Evolutionary conservation across 2,329 filamentous ascomycete genomes (phyloP), one percentile per base, ranked within the genome.

Genomic region (Septoria linicola): DNA sequence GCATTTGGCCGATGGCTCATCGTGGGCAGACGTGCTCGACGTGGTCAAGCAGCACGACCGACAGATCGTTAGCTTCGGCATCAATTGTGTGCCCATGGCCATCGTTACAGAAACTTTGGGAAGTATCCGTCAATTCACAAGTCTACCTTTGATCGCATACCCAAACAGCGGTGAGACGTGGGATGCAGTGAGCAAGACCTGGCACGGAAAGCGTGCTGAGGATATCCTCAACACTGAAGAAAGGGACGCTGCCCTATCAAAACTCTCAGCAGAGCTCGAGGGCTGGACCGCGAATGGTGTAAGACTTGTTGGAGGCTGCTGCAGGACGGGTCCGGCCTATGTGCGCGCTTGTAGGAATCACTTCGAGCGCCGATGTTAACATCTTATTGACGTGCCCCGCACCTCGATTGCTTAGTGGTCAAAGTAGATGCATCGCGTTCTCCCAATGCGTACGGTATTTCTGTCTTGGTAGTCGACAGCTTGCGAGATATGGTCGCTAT

Each of bases 81-180:
- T 76, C 50, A 77, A 77, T 53, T 77, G 75, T 53, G 65, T 75
- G 1, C 61, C 70, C 0, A 62, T 70, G 36, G 60, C 65, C 31
- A 41, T 70, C 4, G 70, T 65, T 2, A 50, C 67, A 1, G 63
- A 51, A 10, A 69, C 70, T 3, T 49, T 76, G 32, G 52, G 63
- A 39, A 58, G 59, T 10, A 51, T 76, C 23, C 54, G 50, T 13
- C 50, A 57, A 13, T 41, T 65, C 20, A 68, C 71, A 16, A 57
- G 59, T 21, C 65, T 68, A 41, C 66, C 68, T 8, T 53, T 74
- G 34, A 31, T 59, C 3, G 57, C 55, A 23, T 77, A 76, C 60
- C 73, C 74, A 0, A 77, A 77, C 43, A 75, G 73, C 3, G 75
- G 75, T 2, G 75, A 77, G 59, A 61, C 62, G 20, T 77, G 71